phyloP scores from a whole-genome alignment of 306 rosid genomes.

The Prosopis cineraria region DNA sequence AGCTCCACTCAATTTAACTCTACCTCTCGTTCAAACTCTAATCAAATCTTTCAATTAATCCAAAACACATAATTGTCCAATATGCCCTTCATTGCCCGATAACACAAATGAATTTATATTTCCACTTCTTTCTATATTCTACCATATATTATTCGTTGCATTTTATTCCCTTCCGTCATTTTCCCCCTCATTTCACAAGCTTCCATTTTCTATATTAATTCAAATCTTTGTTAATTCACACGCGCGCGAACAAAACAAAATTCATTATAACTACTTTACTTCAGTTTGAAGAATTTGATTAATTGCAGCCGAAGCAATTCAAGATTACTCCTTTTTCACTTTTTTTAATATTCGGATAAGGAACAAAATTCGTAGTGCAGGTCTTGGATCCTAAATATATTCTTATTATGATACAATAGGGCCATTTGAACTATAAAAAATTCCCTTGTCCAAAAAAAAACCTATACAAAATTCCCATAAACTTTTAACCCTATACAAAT shows the following conservation, averaged over 20 bases:
- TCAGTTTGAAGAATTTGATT: constrained; percentile 23
- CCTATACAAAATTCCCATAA: too few species aligned
- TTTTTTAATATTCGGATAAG: background rate
- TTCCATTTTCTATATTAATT: background rate
- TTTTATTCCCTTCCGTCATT: background rate
- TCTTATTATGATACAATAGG: too few species aligned
- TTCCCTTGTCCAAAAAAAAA: too few species aligned
- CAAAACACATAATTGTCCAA: background rate
- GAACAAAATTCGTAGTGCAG: background rate
- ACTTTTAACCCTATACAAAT: too few species aligned
- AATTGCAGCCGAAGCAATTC: background rate
- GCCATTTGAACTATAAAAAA: too few species aligned
- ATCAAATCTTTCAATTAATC: background rate
- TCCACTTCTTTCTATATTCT: background rate
- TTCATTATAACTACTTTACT: constrained; percentile 24
- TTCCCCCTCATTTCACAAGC: background rate
- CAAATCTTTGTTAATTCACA: background rate
- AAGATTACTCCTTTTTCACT: background rate
- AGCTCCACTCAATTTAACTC: background rate
- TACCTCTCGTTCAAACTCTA: background rate
- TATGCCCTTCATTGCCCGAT: too few species aligned
- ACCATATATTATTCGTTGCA: too few species aligned
- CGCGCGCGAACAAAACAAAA: background rate
- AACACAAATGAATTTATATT: too few species aligned
- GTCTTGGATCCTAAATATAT: background rate